A percentile compares a stretch with the other conserved stretches of the same genome.
Conservation (phyloP, 2,329 filamentous ascomycete species). For the Fusarium citri region DNA sequence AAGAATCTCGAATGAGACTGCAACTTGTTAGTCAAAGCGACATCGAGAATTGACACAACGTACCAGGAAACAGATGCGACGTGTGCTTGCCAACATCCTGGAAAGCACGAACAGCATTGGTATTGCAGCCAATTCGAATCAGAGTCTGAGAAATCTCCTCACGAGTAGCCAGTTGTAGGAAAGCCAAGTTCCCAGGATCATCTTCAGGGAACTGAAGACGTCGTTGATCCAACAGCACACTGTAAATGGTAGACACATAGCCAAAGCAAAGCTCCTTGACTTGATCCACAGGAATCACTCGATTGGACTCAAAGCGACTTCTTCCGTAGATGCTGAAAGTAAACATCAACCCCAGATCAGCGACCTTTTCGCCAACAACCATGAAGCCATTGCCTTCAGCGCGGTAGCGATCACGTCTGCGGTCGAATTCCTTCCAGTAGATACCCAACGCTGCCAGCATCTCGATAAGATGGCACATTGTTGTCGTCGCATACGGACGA, state of each 20-base stretch:
- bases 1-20: slow-evolving; percentile 68
- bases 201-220: slow-evolving; percentile 54
- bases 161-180: slow-evolving; percentile 61
- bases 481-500: slow-evolving; percentile 65
- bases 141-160: slow-evolving; percentile 65
- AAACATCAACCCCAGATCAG: slow-evolving; percentile 66
- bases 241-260: slow-evolving; percentile 66
- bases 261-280: slow-evolving; percentile 69
- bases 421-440: slow-evolving; percentile 70
- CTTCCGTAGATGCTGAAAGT: slow-evolving; percentile 64
- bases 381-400: slow-evolving; percentile 67
- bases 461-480: slow-evolving; percentile 67
- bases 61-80: slow-evolving; percentile 64
- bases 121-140: slow-evolving; percentile 65
- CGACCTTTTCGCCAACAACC: slow-evolving; percentile 58
- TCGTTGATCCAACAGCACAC: slow-evolving; percentile 53
- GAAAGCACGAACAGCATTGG: slow-evolving; percentile 61
- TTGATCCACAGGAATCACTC: slow-evolving; percentile 64
- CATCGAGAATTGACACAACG: slow-evolving; percentile 5
- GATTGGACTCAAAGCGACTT: slow-evolving; percentile 60
- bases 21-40: slow-evolving; percentile 16
- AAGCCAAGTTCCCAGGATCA: slow-evolving; percentile 55
- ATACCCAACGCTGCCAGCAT: slow-evolving; percentile 66
- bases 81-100: slow-evolving; percentile 53
- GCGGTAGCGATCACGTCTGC: slow-evolving; percentile 62